Percentiles rank a stretch among this genome's conserved stretches.
These are phyloP conservation scores for Coemansia interrupta DNA, from an alignment of 192 early-diverging fungal species.

Conservation along the genomic window DNA sequence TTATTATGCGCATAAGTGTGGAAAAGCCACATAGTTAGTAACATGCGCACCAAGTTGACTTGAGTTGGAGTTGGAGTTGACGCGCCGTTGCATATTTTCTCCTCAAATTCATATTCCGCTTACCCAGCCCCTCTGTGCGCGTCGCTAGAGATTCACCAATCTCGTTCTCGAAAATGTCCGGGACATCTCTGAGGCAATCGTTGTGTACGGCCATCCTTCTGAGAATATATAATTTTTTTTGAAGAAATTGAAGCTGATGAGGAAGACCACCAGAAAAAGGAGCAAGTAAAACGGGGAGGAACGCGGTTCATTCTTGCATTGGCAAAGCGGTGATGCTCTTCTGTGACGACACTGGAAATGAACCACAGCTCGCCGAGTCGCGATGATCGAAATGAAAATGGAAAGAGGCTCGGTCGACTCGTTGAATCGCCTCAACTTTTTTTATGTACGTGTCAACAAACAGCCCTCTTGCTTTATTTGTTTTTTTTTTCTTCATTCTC, in stretches of 20 bases:
- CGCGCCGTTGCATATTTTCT: background rate
- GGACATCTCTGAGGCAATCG: conserved; percentile 78
- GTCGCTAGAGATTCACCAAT: conserved; percentile 83
- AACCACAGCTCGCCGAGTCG: background rate
- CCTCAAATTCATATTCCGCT: conserved; percentile 4
- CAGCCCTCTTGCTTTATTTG: conserved; percentile 1
- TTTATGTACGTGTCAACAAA: background rate
- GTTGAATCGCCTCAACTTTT: background rate
- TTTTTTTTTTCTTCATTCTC: conserved; percentile 7
- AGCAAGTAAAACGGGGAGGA: background rate
- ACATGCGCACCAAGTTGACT: background rate
- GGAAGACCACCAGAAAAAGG: background rate
- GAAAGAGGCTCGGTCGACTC: background rate
- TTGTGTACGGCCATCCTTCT: conserved; percentile 30
- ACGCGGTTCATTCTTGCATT: background rate
- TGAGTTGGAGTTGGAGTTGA: too few relatives aligned
- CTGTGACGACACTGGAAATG: background rate
- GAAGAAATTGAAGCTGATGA: background rate
- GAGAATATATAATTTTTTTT: background rate
- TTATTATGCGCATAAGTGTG: conserved; percentile 8
- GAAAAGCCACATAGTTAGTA: conserved; percentile 3
- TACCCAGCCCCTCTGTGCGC: conserved; percentile 90
- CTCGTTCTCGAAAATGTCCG: conserved; percentile 95
- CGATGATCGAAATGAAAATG: background rate
- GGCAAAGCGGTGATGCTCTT: background rate